phyloP scores from a whole-genome alignment of 2,329 filamentous ascomycete species.

The Epichloe hybrida region DNA sequence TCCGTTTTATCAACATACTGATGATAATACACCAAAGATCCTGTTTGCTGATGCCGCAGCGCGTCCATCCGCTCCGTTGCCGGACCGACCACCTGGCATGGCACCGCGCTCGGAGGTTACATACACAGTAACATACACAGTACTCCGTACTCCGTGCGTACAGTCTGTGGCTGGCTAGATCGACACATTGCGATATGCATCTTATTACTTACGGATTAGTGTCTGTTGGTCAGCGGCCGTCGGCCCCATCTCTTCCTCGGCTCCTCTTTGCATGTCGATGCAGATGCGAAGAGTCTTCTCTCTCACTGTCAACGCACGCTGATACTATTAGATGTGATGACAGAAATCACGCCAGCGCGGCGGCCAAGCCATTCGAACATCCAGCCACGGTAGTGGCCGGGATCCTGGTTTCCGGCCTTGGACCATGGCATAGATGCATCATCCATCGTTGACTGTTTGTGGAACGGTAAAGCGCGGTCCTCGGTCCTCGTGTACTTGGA shows the following conservation, averaged over 20 bases:
- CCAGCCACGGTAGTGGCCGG: not conserved
- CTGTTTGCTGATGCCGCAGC: no score
- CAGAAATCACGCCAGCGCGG: not conserved
- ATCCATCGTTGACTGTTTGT: not conserved
- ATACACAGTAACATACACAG: not conserved
- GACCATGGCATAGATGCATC: not conserved
- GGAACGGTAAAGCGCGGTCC: not conserved
- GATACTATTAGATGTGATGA: not conserved
- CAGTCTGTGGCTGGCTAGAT: not conserved
- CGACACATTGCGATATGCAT: not conserved
- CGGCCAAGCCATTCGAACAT: not conserved
- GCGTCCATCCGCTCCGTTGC: not conserved
- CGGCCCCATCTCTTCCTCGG: not conserved
- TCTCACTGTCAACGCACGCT: not conserved
- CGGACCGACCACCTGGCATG: not conserved
- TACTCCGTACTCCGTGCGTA: not conserved
- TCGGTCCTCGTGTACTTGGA: not conserved
- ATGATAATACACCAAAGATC: no score
- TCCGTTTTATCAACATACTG: no score
- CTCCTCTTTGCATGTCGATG: not conserved
- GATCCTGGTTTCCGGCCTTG: slow-evolving; percentile 5
- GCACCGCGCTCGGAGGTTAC: not conserved
- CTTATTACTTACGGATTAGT: no score
- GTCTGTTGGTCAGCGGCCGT: not conserved
- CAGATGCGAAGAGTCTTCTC: not conserved